Base-by-base conservation (phyloP, 306 rosid genomes). In the Vigna trinervia region DNA sequence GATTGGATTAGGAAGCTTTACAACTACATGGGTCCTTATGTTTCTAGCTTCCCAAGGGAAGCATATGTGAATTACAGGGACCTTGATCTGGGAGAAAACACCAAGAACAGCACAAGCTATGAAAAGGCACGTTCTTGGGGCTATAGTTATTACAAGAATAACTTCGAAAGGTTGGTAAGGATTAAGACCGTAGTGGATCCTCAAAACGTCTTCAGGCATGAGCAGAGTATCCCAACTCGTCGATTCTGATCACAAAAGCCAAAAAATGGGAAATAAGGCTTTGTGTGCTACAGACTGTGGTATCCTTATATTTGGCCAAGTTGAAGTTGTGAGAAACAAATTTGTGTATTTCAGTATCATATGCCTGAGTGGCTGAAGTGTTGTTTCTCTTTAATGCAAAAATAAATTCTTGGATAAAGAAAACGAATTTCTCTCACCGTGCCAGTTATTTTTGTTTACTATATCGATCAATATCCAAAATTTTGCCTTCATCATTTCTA, bases 11-110 rank as follows among this genome's bases (percentile, higher is more conserved):
- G 84, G 78, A 76, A 53, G 50, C 77, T 86, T 58, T 83, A 86
- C 71, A 78, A 30, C 14, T 86, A 86, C 36, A 86, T 86, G 89
- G 72, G 61, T 0, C 74, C 85, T 69, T 83, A 80, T 74, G 89
- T 78, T n/a, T 77, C 89, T 2, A 77, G 34, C 4, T 58, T 53
- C 0, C 89, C 89, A 30, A 80, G 89, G 22, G 69, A 71, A 41
- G 87, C 89, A 6, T 86, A 86, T 74, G 81, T 83, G 71, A 86
- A 86, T 45, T 86, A 86, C 61, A 58, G 87, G 22, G 89, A 86
- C 71, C 85, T 86, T 34, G 89, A 86, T 78, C 68, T 86, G 66
- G 89, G 89, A 22, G 64, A 65, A 11, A 86, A 86, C 74, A 22
- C 74, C 53, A 78, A 69, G 56, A 81, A 38, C n/a, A 84, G 86